phyloP scores from a whole-genome alignment of 2,329 filamentous ascomycete genomes.

The Drechslerella coelobrocha region DNA sequence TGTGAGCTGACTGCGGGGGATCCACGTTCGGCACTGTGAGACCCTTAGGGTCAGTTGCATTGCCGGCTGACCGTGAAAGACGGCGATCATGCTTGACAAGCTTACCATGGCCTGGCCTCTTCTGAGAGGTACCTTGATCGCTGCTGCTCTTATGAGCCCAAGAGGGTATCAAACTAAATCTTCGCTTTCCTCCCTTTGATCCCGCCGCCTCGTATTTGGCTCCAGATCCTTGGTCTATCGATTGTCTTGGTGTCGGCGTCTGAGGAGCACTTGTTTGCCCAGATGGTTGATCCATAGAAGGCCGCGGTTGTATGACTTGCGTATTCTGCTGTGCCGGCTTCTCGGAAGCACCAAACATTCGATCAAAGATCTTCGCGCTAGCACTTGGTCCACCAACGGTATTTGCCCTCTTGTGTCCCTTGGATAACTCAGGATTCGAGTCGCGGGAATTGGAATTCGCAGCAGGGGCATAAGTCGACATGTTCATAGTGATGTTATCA shows the following conservation, averaged over 20 bases:
- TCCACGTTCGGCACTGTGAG: constrained; percentile 39
- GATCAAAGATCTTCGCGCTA: constrained; percentile 68
- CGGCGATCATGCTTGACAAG: constrained; percentile 50
- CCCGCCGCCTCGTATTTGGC: constrained; percentile 64
- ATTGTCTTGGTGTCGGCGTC: constrained; percentile 65
- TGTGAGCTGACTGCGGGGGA: constrained; percentile 34
- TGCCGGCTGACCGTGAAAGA: constrained; percentile 49
- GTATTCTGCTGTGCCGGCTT: constrained; percentile 40
- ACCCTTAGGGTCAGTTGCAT: constrained; percentile 48
- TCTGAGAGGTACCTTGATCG: constrained; percentile 32
- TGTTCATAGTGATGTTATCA: constrained; percentile 65
- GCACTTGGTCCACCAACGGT: constrained; percentile 72
- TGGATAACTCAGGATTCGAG: constrained; percentile 62
- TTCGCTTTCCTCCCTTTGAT: constrained; percentile 53
- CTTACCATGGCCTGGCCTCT: constrained; percentile 50
- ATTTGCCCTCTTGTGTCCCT: constrained; percentile 70
- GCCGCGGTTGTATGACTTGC: constrained; percentile 27
- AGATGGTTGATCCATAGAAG: constrained; percentile 58
- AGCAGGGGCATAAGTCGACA: constrained; percentile 64
- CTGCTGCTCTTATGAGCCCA: constrained; percentile 56
- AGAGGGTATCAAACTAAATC: constrained; percentile 74
- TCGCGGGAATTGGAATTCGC: constrained; percentile 66
- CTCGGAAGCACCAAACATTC: constrained; percentile 52
- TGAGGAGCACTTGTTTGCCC: constrained; percentile 44
- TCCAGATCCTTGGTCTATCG: constrained; percentile 73